Conservation (phyloP, 2,329 filamentous ascomycete genomes). For the Curvularia sp. region DNA sequence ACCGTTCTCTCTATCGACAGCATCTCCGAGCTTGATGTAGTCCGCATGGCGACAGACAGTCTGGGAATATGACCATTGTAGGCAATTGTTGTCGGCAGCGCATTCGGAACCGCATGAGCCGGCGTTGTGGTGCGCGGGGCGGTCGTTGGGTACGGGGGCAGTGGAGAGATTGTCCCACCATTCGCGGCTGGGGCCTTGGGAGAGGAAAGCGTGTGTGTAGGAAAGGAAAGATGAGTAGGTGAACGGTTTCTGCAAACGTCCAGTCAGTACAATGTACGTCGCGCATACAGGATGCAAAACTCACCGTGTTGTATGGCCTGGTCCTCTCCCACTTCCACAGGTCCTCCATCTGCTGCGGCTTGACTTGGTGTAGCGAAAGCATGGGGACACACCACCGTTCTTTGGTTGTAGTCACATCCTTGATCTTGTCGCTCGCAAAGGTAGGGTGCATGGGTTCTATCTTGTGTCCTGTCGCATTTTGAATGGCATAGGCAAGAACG, state of each 20-base stretch:
- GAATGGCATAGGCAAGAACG: conserved; percentile 49
- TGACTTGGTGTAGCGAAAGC: conserved; percentile 50
- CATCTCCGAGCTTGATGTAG: conserved; percentile 45
- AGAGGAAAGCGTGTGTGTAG: conserved; percentile 47
- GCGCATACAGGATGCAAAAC: conserved; percentile 2
- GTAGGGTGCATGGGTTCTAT: conserved; percentile 50
- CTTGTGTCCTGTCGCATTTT: conserved; percentile 45
- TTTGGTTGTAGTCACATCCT: conserved; percentile 52
- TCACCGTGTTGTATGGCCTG: conserved; percentile 44
- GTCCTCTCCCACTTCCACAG: conserved; percentile 59
- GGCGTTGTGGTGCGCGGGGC: conserved; percentile 44
- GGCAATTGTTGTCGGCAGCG: conserved; percentile 41
- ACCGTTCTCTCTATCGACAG: conserved; percentile 42
- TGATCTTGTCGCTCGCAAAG: conserved; percentile 56
- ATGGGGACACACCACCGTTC: conserved; percentile 55
- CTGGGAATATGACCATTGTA: conserved; percentile 49
- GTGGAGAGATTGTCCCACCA: conserved; percentile 49
- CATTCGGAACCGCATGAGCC: conserved; percentile 46
- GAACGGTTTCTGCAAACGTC: conserved; percentile 42
- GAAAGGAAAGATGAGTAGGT: conserved; percentile 48
- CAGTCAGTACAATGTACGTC: conserved; percentile 9
- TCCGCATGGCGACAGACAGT: conserved; percentile 49
- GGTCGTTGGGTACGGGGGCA: conserved; percentile 44
- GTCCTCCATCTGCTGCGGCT: conserved; percentile 56
- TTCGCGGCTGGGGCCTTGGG: conserved; percentile 39